A percentile compares a stretch with the other conserved stretches of the same genome.
Evolutionary conservation across 768 basidiomycete genomes (phyloP).

Genomic region (Boletales sp.): DNA sequence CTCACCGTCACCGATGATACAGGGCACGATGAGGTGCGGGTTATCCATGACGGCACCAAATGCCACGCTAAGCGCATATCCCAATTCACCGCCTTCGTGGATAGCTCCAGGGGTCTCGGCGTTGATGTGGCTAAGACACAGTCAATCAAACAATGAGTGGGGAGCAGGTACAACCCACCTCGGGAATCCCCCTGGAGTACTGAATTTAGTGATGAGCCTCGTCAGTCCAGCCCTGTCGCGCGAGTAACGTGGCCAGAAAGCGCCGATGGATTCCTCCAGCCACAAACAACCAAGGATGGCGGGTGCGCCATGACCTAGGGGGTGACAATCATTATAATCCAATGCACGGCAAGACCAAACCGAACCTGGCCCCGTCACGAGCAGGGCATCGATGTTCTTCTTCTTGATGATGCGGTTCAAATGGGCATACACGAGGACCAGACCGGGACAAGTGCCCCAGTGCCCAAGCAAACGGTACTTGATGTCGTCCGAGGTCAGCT

Average conservation of each 20-base stretch:
- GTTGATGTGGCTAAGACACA: conserved; percentile 57
- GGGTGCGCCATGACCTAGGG: conserved; percentile 76
- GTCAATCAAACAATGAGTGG: not conserved
- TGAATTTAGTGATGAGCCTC: conserved; percentile 71
- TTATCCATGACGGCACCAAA: conserved; percentile 93
- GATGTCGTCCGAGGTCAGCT: conserved; percentile 63
- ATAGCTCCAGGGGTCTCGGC: conserved; percentile 87
- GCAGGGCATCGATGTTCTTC: conserved; percentile 59
- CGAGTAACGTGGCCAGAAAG: conserved; percentile 56
- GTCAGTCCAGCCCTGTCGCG: conserved; percentile 57
- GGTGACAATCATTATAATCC: not conserved
- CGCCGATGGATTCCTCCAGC: conserved; percentile 71
- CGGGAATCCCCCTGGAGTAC: conserved; percentile 80
- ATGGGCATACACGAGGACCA: conserved; percentile 70
- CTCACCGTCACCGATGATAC: conserved; percentile 88
- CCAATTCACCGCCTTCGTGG: conserved; percentile 90
- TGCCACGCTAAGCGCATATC: conserved; percentile 81
- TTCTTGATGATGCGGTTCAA: conserved; percentile 61
- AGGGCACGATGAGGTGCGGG: conserved; percentile 76
- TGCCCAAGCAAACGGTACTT: conserved; percentile 81
- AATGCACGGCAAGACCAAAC: not conserved
- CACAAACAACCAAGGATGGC: conserved; percentile 83
- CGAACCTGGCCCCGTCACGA: conserved; percentile 75
- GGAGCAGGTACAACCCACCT: conserved; percentile 39
- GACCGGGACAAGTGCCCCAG: conserved; percentile 82